These are phyloP conservation scores for Aspergillus sergii DNA, from an alignment of 2,329 filamentous ascomycete species.

Conservation along the genomic window DNA sequence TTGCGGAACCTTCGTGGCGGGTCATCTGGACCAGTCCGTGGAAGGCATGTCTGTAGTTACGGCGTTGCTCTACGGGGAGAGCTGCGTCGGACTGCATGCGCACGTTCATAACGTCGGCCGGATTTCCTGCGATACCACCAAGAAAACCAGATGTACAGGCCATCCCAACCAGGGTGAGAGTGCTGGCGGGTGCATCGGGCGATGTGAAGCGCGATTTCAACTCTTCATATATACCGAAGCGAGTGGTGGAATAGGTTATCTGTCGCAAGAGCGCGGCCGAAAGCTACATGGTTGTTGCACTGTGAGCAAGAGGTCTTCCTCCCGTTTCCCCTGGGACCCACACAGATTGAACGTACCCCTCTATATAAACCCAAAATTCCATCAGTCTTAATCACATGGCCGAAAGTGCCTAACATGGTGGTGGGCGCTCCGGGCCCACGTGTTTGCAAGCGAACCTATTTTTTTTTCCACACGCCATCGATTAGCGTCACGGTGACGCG, in stretches of 20 bases:
- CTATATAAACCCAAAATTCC: constrained; percentile 82
- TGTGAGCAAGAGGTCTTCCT: constrained; percentile 9
- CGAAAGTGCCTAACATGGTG: constrained; percentile 83
- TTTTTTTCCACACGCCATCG: constrained; percentile 18
- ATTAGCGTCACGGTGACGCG: constrained; percentile 16
- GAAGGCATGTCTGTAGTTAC: constrained; percentile 87
- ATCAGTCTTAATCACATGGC: constrained; percentile 75
- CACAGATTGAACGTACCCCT: constrained; percentile 59
- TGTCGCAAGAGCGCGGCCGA: constrained; percentile 92
- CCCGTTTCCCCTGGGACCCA: background rate
- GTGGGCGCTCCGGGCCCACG: constrained; percentile 73
- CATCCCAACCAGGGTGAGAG: constrained; percentile 78
- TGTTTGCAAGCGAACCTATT: constrained; percentile 82
- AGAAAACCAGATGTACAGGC: constrained; percentile 82
- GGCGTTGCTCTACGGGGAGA: constrained; percentile 69
- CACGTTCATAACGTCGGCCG: constrained; percentile 94
- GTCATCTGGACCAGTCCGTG: constrained; percentile 86
- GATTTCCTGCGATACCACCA: constrained; percentile 88
- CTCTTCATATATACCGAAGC: constrained; percentile 95
- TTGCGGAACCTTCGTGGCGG: constrained; percentile 75
- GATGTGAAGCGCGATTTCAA: constrained; percentile 72
- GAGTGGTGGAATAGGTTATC: constrained; percentile 92
- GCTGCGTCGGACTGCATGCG: constrained; percentile 95
- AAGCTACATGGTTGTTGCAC: constrained; percentile 49
- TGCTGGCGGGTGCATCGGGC: constrained; percentile 60